Conservation (phyloP, 345 rosid genomes). For the Dovyalis caffra region DNA sequence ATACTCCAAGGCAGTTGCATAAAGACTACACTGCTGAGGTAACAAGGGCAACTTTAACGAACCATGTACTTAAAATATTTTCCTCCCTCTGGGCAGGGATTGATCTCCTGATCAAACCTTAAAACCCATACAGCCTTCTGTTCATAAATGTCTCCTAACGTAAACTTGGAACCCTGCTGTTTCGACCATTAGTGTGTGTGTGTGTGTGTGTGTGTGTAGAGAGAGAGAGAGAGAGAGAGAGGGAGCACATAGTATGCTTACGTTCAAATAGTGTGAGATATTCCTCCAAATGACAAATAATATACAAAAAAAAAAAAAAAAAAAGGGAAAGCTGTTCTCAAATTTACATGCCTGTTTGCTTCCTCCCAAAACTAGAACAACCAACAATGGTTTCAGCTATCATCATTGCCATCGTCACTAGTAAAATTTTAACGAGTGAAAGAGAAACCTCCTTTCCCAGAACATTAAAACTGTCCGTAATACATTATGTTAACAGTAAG, state of each 20-base stretch:
- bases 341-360: constrained; percentile 54
- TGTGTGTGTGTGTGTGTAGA: background rate
- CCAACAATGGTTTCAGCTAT: constrained; percentile 29
- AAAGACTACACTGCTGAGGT: no score
- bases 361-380: constrained; percentile 36
- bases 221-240: background rate
- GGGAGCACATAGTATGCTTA: background rate
- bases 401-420: constrained; percentile 8
- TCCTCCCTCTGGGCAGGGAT: no score
- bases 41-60: no score
- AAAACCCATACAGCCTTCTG: background rate
- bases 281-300: constrained; percentile 23
- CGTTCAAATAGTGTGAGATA: constrained; percentile 12
- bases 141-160: background rate
- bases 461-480: constrained; percentile 17
- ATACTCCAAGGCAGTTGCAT: no score
- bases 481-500: constrained; percentile 16
- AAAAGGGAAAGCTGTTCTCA: constrained; percentile 40
- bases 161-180: background rate
- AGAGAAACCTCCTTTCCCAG: constrained; percentile 9
- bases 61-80: no score
- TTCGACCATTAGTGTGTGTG: background rate
- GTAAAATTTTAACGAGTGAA: constrained; percentile 4
- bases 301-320: constrained; percentile 26
- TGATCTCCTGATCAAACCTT: no score